These are phyloP conservation scores for Tetradesmus lagerheimii DNA, from an alignment of 139 green algal genomes.

Conservation along the genomic window DNA sequence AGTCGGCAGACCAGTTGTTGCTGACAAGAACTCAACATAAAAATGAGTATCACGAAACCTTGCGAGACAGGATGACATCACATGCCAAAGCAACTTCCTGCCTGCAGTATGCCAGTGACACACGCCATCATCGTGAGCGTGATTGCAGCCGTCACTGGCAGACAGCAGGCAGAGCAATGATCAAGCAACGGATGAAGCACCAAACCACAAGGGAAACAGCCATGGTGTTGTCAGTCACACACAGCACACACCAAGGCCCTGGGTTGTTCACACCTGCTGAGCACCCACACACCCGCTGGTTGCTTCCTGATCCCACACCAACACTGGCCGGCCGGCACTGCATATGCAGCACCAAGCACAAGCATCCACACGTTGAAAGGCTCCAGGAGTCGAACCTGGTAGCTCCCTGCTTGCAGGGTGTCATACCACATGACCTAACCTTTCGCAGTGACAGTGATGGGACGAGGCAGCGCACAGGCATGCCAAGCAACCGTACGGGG, in stretches of 20 bases:
- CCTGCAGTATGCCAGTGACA: too few species aligned
- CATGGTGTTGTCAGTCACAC: neutral
- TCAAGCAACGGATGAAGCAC: neutral
- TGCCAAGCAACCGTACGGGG: slow-evolving; percentile 27
- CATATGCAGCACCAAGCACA: neutral
- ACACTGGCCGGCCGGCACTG: neutral
- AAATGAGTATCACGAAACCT: too few species aligned
- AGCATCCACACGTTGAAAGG: slow-evolving; percentile 14
- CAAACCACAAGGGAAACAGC: too few species aligned
- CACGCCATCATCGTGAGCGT: too few species aligned
- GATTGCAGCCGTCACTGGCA: too few species aligned
- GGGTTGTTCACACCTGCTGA: slow-evolving; percentile 42
- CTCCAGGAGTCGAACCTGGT: slow-evolving; percentile 56
- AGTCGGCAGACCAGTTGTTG: too few species aligned
- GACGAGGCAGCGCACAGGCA: slow-evolving; percentile 24
- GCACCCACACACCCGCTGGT: neutral
- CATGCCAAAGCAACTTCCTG: too few species aligned
- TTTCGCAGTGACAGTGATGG: slow-evolving; percentile 31
- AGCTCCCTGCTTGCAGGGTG: slow-evolving; percentile 18
- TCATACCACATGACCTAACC: slow-evolving; percentile 54
- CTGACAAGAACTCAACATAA: too few species aligned
- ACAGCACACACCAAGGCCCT: neutral
- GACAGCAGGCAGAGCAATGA: too few species aligned
- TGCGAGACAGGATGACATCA: too few species aligned
- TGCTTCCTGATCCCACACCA: slow-evolving; percentile 39